Conservation (phyloP, 495 filamentous ascomycete genomes). For the Penicillium mononematosum region DNA sequence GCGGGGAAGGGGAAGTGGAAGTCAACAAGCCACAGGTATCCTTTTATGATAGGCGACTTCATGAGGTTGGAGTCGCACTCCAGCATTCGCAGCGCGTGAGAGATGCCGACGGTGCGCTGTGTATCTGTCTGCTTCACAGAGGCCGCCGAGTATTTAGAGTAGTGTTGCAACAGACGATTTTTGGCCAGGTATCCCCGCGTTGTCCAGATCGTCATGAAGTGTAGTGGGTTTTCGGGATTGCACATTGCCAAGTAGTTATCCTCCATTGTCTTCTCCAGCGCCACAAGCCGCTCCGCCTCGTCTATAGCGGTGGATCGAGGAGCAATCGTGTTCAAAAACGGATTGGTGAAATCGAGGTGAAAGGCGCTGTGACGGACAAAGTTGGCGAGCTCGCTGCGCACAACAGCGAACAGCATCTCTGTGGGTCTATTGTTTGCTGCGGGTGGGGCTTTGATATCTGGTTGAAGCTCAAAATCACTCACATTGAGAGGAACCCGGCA, state of each 20-base stretch:
- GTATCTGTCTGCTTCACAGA: not conserved
- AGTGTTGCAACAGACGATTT: not conserved
- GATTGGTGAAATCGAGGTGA: not conserved
- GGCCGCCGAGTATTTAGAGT: not conserved
- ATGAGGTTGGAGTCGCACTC: not conserved
- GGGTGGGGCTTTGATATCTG: constrained; percentile 25
- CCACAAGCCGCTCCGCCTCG: not conserved
- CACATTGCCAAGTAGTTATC: not conserved
- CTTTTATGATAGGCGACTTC: not conserved
- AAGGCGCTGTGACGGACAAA: not conserved
- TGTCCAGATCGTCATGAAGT: not conserved
- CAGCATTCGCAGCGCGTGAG: not conserved
- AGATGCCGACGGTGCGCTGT: not conserved
- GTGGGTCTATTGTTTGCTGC: constrained; percentile 15
- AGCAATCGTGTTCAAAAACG: not conserved
- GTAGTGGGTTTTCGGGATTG: not conserved
- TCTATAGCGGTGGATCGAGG: not conserved
- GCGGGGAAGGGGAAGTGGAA: not conserved
- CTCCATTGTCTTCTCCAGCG: not conserved
- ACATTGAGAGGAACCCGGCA: constrained; percentile 40
- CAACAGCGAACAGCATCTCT: constrained; percentile 19
- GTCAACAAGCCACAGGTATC: not conserved
- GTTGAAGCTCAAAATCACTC: constrained; percentile 38
- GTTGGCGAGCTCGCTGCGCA: not conserved
- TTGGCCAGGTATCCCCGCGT: not conserved